Conservation (phyloP, 306 rosid species). For the Trichosanthes cucumerina region DNA sequence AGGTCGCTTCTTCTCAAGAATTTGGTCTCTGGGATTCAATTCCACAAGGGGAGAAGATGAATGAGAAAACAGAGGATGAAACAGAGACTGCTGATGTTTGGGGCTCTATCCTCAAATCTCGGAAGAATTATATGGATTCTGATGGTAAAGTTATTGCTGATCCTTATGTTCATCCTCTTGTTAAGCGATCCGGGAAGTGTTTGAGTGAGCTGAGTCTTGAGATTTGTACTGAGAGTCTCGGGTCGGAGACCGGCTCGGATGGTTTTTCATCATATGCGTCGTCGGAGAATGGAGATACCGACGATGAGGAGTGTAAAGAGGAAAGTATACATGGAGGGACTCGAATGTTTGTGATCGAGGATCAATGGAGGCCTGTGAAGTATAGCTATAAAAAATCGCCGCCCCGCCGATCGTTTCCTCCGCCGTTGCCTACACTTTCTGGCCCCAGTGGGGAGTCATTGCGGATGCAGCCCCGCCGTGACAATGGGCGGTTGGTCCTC, state of each 20-base stretch:
- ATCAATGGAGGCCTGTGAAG: conserved; percentile 21
- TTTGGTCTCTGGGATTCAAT: conserved; percentile 13
- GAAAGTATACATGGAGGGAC: neutral
- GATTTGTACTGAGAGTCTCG: conserved; percentile 85
- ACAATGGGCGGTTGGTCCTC: conserved; percentile 9
- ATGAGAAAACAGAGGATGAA: conserved; percentile 17
- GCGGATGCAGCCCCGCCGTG: conserved; percentile 8
- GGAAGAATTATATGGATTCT: conserved; percentile 20
- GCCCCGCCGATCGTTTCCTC: neutral
- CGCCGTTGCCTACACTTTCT: conserved; percentile 6
- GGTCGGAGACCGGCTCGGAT: conserved; percentile 95
- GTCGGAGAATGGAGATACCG: conserved; percentile 27
- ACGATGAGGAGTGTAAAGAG: neutral
- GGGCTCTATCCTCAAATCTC: conserved; percentile 38
- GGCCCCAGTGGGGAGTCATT: neutral
- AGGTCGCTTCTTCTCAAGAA: conserved; percentile 46
- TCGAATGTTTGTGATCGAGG: conserved; percentile 6
- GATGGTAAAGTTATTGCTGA: conserved; percentile 28
- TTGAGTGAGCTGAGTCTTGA: conserved; percentile 62
- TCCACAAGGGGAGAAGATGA: too few species aligned
- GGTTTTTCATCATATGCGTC: conserved; percentile 39
- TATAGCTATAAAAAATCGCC: neutral
- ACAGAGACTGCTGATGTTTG: conserved; percentile 35
- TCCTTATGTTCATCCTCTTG: conserved; percentile 79
- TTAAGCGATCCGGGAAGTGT: conserved; percentile 43